Evolutionary conservation across 257 asterid genomes (phyloP).

Genomic region (Handroanthus guayacan): DNA sequence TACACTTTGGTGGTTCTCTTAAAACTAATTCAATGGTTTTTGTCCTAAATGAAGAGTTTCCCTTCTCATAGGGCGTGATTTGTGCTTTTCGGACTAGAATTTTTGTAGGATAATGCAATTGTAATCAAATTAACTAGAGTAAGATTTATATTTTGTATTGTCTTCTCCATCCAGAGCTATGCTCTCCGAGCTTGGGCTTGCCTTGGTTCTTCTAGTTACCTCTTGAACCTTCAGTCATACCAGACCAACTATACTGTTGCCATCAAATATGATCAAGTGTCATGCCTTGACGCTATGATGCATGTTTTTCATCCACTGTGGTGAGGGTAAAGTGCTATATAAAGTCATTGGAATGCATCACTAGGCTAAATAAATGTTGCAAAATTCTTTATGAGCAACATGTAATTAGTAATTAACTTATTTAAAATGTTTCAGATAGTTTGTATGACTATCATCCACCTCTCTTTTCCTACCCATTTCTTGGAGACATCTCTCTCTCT

Average conservation of each 20-base stretch:
- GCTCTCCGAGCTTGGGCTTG: background rate
- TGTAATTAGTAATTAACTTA: background rate
- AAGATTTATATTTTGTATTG: background rate
- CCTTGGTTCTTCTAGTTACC: background rate
- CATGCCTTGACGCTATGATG: constrained; percentile 3
- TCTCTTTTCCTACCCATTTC: background rate
- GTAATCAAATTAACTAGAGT: background rate
- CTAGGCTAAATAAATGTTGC: constrained; percentile 14
- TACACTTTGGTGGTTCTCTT: constrained; percentile 7
- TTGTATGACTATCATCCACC: background rate
- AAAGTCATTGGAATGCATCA: constrained; percentile 15
- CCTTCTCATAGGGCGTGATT: background rate
- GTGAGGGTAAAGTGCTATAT: constrained; percentile 1
- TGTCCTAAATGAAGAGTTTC: too few species aligned
- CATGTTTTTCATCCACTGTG: background rate
- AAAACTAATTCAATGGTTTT: too few species aligned
- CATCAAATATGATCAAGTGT: constrained; percentile 7
- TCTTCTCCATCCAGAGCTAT: background rate
- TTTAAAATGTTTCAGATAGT: constrained; percentile 5
- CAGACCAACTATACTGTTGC: background rate
- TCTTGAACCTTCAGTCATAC: background rate
- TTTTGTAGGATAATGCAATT: background rate
- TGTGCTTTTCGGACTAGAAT: background rate
- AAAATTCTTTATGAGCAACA: constrained; percentile 10
- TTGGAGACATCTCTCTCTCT: background rate